Evolutionary conservation across 108 stramenopile genomes (phyloP).

Genomic region (Cafeteria roenbergensis): DNA sequence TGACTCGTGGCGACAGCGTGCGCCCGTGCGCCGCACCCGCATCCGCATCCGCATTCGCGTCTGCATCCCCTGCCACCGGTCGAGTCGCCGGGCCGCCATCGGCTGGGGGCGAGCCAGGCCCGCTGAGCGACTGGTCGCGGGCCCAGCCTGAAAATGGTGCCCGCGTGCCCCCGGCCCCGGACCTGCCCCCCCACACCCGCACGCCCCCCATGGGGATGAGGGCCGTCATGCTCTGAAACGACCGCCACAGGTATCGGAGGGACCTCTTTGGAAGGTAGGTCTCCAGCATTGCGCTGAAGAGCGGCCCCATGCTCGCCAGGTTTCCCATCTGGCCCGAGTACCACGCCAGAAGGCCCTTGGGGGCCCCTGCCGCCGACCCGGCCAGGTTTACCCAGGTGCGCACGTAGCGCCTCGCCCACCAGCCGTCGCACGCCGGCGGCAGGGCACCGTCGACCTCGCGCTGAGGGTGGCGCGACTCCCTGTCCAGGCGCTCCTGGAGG

Average conservation of each 20-base stretch:
- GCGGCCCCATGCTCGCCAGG: not conserved
- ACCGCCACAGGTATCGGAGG: not conserved
- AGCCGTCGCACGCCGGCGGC: too few relatives aligned
- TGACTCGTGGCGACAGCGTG: too few relatives aligned
- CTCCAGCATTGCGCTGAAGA: not conserved
- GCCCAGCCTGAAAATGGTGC: too few relatives aligned
- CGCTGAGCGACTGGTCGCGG: too few relatives aligned
- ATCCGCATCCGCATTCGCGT: too few relatives aligned
- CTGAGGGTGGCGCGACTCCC: too few relatives aligned
- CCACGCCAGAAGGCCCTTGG: slow-evolving; percentile 1
- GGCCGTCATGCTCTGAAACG: not conserved
- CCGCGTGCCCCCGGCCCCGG: not conserved
- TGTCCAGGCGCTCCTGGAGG: too few relatives aligned
- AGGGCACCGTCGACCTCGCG: too few relatives aligned
- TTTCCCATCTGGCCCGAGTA: slow-evolving; percentile 4
- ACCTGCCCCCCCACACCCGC: slow-evolving; percentile 8
- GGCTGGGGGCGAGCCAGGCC: too few relatives aligned
- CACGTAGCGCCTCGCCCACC: slow-evolving; percentile 14
- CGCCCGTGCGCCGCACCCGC: too few relatives aligned
- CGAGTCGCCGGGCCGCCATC: too few relatives aligned
- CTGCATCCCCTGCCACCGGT: too few relatives aligned
- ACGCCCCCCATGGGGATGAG: slow-evolving; percentile 13
- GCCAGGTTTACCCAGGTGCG: slow-evolving; percentile 1
- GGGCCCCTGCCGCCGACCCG: slow-evolving; percentile 8
- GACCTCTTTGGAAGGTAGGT: not conserved